Evolutionary conservation across 169 alveolate species (phyloP), one percentile per base, ranked within the genome.

Genomic region (Plasmodium adleri): DNA sequence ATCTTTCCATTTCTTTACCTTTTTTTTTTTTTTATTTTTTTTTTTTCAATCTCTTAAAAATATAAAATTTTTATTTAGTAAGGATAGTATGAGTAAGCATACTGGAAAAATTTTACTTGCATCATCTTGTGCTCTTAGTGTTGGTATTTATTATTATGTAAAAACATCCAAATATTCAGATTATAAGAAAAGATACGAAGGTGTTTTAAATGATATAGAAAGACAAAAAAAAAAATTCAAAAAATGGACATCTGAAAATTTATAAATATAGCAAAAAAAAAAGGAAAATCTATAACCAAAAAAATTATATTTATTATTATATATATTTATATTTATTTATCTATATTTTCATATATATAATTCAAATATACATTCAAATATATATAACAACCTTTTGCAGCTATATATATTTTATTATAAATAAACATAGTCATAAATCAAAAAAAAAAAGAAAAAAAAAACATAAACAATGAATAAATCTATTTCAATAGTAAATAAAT

Each of bases 191-290:
- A 83, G 91, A 72, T 83, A 83, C 63, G 91, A 67, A 20, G 91
- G 91, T 47, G 91, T 83, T 39, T 83, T 83, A 62, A 83, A 71
- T n/a, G 91, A 83, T 63, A 68, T 83, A 83, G 91, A 83, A 83
- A 83, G 91, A 68, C 91, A 83, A 83, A 83, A 83, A 63, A 63
- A 43, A 45, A 83, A 83, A 63, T 39, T 83, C 59, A 59, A 83
- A 70, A 83, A 83, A 83, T 83, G 91, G 91, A 83, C 68, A 68
- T 63, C 73, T 28, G 85, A 83, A 13, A 56, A 83, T 83, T 83
- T 83, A 72, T 83, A 78, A 70, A n/a, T 17, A 32, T 20, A 63
- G 13, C 24, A 49, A 52, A 52, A 47, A 59, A 60, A 8, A 12
- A 22, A 74, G 24, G 63, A 60, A 45, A 63, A 75, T 4, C 45